A percentile compares a stretch with the other conserved stretches of the same genome.
Conservation (phyloP, 768 basidiomycete species). For the Infundibulicybe gibba region DNA sequence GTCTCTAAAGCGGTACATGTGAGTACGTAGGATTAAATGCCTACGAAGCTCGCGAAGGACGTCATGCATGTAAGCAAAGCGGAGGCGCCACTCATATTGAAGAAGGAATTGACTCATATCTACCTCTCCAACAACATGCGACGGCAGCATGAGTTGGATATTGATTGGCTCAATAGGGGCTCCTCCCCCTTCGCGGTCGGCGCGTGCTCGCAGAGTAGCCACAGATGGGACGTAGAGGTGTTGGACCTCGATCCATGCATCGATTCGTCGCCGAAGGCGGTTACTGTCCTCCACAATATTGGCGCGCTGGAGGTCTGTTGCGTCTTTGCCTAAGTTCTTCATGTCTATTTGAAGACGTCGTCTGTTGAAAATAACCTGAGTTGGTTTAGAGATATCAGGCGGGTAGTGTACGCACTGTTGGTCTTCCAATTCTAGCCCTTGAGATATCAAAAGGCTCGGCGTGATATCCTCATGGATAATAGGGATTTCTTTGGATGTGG, state of each 20-base stretch:
- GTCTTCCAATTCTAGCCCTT: conserved; percentile 28
- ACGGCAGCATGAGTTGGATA: conserved; percentile 4
- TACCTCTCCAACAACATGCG: neutral
- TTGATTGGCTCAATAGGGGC: neutral
- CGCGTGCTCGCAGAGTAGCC: neutral
- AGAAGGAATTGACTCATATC: conserved; percentile 1
- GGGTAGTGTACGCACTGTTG: conserved; percentile 19
- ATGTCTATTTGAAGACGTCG: conserved; percentile 9
- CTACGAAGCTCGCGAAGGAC: neutral
- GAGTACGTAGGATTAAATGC: conserved; percentile 17
- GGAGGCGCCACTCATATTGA: conserved; percentile 19
- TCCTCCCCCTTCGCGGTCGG: conserved; percentile 1
- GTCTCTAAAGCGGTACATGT: conserved; percentile 22
- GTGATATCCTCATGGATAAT: conserved; percentile 7
- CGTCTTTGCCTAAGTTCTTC: conserved; percentile 10
- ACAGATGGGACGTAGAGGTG: conserved; percentile 22
- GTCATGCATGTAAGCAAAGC: conserved; percentile 14
- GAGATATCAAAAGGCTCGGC: conserved; percentile 17
- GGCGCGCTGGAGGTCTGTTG: conserved; percentile 22
- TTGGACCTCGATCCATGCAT: conserved; percentile 23
- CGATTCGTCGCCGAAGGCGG: conserved; percentile 15
- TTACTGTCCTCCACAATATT: conserved; percentile 21
- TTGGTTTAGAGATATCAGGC: neutral
- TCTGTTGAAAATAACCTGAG: conserved; percentile 7
- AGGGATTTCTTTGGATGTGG: neutral